Conservation (phyloP, 495 filamentous ascomycete genomes). For the Penicillium turbatum region DNA sequence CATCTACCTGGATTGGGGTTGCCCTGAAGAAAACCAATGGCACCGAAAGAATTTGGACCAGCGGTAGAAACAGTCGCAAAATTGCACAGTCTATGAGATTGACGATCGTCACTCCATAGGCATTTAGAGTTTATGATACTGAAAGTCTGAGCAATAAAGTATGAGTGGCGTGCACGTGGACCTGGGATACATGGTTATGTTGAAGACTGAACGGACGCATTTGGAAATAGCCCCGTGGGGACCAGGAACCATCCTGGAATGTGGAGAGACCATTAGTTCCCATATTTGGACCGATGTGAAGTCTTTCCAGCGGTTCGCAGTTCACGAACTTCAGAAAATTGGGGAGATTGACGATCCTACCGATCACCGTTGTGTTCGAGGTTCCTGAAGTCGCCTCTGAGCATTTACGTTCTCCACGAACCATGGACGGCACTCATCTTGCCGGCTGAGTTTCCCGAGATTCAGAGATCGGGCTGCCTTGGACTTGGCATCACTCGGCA, state of each 20-base stretch:
- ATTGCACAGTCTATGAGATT: constrained; percentile 4
- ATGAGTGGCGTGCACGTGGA: not conserved
- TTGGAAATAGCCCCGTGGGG: constrained; percentile 4
- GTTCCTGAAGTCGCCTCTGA: no score
- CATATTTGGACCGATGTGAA: not conserved
- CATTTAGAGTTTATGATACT: constrained; percentile 2
- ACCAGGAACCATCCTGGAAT: not conserved
- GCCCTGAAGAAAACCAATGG: not conserved
- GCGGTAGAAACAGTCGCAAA: not conserved
- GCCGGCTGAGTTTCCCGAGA: no score
- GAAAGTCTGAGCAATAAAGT: no score
- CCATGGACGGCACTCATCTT: no score
- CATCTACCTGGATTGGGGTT: constrained; percentile 1
- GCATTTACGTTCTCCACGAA: no score
- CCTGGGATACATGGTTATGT: not conserved
- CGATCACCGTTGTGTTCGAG: no score
- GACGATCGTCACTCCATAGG: not conserved
- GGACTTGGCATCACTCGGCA: no score
- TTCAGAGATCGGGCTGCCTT: no score
- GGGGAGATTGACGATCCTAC: not conserved
- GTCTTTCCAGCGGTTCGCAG: not conserved
- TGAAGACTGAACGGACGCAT: constrained; percentile 7
- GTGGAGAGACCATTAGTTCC: not conserved
- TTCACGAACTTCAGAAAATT: not conserved
- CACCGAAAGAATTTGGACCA: not conserved